phyloP scores from a whole-genome alignment of 768 basidiomycete genomes.

The Calocera viscosa region DNA sequence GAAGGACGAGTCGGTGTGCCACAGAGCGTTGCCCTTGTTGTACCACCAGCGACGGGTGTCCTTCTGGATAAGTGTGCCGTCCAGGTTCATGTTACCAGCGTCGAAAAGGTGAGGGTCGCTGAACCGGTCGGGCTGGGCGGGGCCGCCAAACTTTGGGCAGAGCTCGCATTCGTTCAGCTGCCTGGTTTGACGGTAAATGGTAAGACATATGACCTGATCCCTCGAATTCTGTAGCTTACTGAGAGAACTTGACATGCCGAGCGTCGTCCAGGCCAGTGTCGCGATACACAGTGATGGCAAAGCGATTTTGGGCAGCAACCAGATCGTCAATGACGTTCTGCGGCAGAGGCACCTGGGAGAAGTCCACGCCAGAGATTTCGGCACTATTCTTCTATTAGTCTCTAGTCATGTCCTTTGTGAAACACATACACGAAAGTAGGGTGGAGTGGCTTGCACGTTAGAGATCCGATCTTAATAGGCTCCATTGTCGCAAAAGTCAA shows the following conservation, averaged over 20 bases:
- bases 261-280: slow-evolving; percentile 24
- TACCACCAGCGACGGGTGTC: slow-evolving; percentile 18
- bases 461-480: slow-evolving; percentile 15
- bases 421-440: slow-evolving; percentile 19
- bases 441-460: slow-evolving; percentile 20
- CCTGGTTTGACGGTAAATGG: background rate
- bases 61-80: slow-evolving; percentile 17
- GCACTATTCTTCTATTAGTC: slow-evolving; percentile 12
- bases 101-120: slow-evolving; percentile 21
- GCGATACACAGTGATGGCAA: slow-evolving; percentile 25
- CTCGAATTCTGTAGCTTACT: slow-evolving; percentile 22
- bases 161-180: slow-evolving; percentile 4
- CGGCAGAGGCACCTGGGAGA: slow-evolving; percentile 20
- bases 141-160: slow-evolving; percentile 18
- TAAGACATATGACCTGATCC: background rate
- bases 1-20: slow-evolving; percentile 21
- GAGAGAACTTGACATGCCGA: slow-evolving; percentile 19
- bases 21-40: slow-evolving; percentile 21
- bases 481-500: slow-evolving; percentile 4
- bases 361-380: slow-evolving; percentile 23
- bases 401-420: background rate
- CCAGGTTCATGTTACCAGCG: slow-evolving; percentile 22
- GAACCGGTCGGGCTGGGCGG: slow-evolving; percentile 19
- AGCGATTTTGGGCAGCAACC: slow-evolving; percentile 17
- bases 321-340: slow-evolving; percentile 19